Evolutionary conservation across 805 yeast genomes (phyloP).

Genomic region (Candida orba): DNA sequence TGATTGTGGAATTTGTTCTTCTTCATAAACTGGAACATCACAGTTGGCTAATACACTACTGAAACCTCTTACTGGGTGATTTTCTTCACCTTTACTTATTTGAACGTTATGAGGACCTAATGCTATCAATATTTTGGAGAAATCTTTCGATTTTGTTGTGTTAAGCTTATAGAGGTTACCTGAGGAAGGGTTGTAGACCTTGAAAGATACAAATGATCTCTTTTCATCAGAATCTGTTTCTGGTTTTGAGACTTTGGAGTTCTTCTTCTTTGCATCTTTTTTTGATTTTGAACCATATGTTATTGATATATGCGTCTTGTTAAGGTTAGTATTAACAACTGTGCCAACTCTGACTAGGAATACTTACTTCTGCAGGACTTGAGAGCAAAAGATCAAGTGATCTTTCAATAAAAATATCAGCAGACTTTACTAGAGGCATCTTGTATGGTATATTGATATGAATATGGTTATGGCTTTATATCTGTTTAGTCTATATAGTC

Average conservation of each 20-base stretch:
- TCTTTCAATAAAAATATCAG: background rate
- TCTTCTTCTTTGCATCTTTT: constrained; percentile 9
- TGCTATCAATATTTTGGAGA: constrained; percentile 63
- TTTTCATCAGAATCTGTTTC: constrained; percentile 3
- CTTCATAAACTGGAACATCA: constrained; percentile 11
- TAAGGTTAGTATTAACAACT: background rate
- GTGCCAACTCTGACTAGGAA: too few relatives aligned
- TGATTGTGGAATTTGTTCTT: background rate
- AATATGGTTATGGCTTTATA: background rate
- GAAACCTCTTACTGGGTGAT: constrained; percentile 16
- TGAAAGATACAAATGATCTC: constrained; percentile 32
- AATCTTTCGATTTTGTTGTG: constrained; percentile 58
- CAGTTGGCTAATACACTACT: constrained; percentile 19
- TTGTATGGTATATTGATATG: background rate
- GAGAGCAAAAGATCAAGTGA: background rate
- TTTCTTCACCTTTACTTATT: constrained; percentile 2
- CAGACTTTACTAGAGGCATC: background rate
- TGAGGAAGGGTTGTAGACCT: constrained; percentile 56
- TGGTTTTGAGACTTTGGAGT: constrained; percentile 4
- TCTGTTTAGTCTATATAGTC: too few relatives aligned
- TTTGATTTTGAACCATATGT: constrained; percentile 21
- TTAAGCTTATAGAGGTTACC: constrained; percentile 56
- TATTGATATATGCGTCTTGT: constrained; percentile 20
- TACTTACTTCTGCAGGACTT: background rate
- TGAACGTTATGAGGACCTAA: constrained; percentile 59